phyloP scores from a whole-genome alignment of 2,329 filamentous ascomycete genomes.

The Botrytis tulipae region DNA sequence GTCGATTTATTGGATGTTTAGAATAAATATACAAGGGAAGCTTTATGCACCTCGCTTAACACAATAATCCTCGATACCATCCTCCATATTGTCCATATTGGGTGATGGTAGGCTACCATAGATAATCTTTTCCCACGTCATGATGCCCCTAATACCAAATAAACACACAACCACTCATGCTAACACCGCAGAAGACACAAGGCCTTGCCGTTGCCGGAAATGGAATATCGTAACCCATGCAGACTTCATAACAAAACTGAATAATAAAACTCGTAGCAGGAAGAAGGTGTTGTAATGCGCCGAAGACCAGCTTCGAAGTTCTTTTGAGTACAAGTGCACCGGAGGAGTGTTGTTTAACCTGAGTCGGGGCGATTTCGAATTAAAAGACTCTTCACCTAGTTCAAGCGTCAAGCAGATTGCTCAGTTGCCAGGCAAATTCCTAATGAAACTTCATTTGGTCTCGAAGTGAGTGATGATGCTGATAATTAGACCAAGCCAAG shows the following conservation, averaged over 20 bases:
- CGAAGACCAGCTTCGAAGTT: background rate
- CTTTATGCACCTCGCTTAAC: background rate
- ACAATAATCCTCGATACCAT: background rate
- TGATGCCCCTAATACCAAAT: background rate
- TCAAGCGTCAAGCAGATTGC: background rate
- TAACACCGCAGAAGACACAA: background rate
- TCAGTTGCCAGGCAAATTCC: background rate
- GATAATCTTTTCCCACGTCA: background rate
- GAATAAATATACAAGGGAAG: too few species aligned
- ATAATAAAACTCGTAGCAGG: background rate
- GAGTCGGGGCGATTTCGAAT: background rate
- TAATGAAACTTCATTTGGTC: background rate
- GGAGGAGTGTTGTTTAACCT: background rate
- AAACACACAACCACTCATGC: background rate
- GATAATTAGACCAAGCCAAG: background rate
- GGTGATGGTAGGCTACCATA: too few species aligned
- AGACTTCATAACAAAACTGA: background rate
- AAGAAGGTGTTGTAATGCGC: background rate
- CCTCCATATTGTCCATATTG: too few species aligned
- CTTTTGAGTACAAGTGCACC: background rate
- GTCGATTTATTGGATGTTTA: background rate
- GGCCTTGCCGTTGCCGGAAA: background rate
- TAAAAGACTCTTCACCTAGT: background rate
- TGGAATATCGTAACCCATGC: background rate
- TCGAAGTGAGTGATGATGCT: background rate